These are phyloP conservation scores for Pseudisothecium myosuroides DNA, from an alignment of 225 moss, liverwort and hornwort species.

Conservation along the genomic window DNA sequence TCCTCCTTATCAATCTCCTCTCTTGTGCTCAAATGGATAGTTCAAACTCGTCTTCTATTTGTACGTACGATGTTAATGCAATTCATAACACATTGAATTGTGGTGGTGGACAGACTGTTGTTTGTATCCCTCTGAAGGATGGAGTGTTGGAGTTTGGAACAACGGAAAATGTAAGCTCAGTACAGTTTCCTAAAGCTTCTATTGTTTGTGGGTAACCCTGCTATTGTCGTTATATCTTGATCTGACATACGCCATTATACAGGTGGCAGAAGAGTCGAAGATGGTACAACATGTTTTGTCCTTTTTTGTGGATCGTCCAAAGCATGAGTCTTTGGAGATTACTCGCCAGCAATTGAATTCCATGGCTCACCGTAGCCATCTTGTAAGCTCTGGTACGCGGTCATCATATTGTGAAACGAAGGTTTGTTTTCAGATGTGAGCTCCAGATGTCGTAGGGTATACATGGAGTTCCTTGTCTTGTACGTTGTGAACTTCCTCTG, in stretches of 20 bases:
- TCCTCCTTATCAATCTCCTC: background rate
- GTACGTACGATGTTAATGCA: background rate
- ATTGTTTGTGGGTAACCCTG: background rate
- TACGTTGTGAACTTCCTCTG: background rate
- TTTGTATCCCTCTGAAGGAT: slow-evolving; percentile 65
- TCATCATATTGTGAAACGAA: background rate
- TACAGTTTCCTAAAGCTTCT: background rate
- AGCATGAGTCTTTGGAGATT: background rate
- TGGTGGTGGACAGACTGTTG: slow-evolving; percentile 65
- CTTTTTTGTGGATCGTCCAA: slow-evolving; percentile 41
- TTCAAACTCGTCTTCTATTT: background rate
- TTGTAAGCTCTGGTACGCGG: slow-evolving; percentile 10
- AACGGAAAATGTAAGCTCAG: slow-evolving; percentile 65
- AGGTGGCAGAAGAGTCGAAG: slow-evolving; percentile 61
- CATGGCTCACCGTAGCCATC: background rate
- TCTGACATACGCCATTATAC: background rate
- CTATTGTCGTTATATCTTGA: background rate
- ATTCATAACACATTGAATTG: background rate
- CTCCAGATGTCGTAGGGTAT: background rate
- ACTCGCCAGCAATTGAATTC: slow-evolving; percentile 7
- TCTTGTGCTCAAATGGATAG: background rate
- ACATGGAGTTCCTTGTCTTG: background rate
- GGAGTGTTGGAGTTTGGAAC: slow-evolving; percentile 80
- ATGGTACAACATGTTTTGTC: slow-evolving; percentile 46
- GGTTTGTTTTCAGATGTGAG: background rate